Evolutionary conservation across 768 basidiomycete genomes (phyloP).

Genomic region (Mycena kentingensis): DNA sequence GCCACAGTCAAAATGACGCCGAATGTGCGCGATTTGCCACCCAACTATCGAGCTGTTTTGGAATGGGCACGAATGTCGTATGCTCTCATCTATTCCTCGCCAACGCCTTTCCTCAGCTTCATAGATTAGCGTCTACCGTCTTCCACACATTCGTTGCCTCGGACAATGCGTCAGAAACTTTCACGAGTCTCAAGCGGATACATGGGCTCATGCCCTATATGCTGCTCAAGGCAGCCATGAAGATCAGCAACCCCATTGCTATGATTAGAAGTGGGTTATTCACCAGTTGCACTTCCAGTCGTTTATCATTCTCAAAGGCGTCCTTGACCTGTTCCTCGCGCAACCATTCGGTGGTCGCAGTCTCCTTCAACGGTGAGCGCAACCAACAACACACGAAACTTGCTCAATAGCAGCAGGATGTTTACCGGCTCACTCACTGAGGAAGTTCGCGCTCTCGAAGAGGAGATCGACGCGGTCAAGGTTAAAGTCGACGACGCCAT

Average conservation of each 20-base stretch:
- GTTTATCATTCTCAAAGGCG: constrained; percentile 39
- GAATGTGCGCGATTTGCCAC: constrained; percentile 73
- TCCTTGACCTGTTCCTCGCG: constrained; percentile 94
- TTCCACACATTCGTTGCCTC: constrained; percentile 95
- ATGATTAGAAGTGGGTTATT: constrained; percentile 82
- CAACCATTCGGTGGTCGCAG: constrained; percentile 95
- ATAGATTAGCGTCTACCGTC: constrained; percentile 90
- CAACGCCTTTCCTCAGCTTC: not conserved
- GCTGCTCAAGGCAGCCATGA: constrained; percentile 87
- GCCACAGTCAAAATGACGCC: constrained; percentile 82
- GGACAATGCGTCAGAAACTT: constrained; percentile 88
- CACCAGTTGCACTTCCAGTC: not conserved
- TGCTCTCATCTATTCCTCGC: constrained; percentile 17
- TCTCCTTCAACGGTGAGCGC: constrained; percentile 77
- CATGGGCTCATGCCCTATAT: constrained; percentile 99
- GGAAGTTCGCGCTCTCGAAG: constrained; percentile 82
- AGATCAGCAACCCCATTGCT: constrained; percentile 91
- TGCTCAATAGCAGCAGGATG: constrained; percentile 58
- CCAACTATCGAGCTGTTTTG: constrained; percentile 83
- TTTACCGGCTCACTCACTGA: constrained; percentile 91
- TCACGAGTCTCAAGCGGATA: constrained; percentile 84
- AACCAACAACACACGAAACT: not conserved
- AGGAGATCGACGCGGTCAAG: constrained; percentile 85
- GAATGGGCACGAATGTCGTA: constrained; percentile 99
- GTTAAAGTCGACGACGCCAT: constrained; percentile 87